These are phyloP conservation scores for Starmerella potacharoeniae DNA, from an alignment of 805 yeast species.

Conservation along the genomic window DNA sequence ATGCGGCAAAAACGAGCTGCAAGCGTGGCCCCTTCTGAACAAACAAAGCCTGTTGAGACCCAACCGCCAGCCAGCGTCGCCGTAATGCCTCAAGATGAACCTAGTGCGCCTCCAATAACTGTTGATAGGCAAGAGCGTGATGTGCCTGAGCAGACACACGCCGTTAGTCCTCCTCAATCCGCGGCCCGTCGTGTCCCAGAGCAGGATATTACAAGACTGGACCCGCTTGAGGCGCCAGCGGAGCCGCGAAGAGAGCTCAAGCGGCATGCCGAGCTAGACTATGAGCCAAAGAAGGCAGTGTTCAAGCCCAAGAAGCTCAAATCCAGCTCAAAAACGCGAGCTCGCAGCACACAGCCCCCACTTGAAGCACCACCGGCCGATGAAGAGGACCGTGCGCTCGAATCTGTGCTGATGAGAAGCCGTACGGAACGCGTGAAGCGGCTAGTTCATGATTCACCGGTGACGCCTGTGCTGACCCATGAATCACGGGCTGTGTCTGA, in stretches of 20 bases:
- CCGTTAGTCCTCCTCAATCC: no score
- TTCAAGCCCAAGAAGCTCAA: conserved; percentile 12
- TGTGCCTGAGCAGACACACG: no score
- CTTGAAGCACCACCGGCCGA: neutral
- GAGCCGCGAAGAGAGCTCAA: neutral
- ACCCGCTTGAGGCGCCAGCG: conserved; percentile 3
- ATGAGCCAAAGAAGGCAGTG: conserved; percentile 1
- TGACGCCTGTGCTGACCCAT: no score
- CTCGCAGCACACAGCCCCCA: neutral
- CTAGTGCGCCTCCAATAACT: no score
- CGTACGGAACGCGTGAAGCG: neutral
- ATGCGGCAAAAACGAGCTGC: neutral
- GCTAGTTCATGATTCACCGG: no score
- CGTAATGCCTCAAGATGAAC: no score
- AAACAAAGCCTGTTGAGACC: neutral
- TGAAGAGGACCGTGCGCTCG: neutral
- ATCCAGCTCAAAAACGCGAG: neutral
- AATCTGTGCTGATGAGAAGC: neutral
- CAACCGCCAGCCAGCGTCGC: no score
- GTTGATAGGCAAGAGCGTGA: no score
- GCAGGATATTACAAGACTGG: neutral
- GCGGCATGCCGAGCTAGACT: neutral
- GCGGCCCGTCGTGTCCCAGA: no score
- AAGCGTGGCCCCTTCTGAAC: neutral
- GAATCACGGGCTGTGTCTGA: neutral